A percentile compares a stretch with the other conserved stretches of the same genome.
phyloP scores from a whole-genome alignment of 148 eudicot genomes.

The Nepenthes mirabilis region DNA sequence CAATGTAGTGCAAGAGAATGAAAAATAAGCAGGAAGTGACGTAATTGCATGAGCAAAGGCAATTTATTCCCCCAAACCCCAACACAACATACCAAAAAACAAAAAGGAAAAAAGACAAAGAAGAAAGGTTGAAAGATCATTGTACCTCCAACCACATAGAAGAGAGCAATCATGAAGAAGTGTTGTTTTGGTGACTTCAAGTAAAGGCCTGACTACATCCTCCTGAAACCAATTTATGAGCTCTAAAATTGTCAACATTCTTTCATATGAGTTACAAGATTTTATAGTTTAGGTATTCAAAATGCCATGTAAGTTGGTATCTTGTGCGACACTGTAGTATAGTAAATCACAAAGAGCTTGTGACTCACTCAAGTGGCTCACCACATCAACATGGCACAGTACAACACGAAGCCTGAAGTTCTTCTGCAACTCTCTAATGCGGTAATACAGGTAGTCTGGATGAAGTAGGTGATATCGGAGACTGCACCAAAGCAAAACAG shows the following conservation, averaged over 20 bases:
- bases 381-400: conserved; percentile 90
- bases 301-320: no score
- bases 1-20: no score
- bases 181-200: conserved; percentile 89
- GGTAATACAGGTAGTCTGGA: conserved; percentile 83
- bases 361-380: conserved; percentile 24
- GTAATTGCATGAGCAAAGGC: no score
- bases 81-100: no score
- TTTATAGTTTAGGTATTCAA: neutral
- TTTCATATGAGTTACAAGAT: conserved; percentile 4
- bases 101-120: no score
- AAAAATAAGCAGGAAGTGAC: no score
- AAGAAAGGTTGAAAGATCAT: neutral
- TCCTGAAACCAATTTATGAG: conserved; percentile 41
- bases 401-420: conserved; percentile 83
- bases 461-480: conserved; percentile 92
- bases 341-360: neutral
- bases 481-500: conserved; percentile 28
- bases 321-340: no score
- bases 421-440: conserved; percentile 87
- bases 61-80: no score
- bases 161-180: conserved; percentile 97
- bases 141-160: conserved; percentile 86
- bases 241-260: neutral
- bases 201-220: conserved; percentile 89